A percentile compares a stretch with the other conserved stretches of the same genome.
These are phyloP conservation scores for Prunus yedoensis DNA, from an alignment of 331 rosid genomes.

Conservation along the genomic window DNA sequence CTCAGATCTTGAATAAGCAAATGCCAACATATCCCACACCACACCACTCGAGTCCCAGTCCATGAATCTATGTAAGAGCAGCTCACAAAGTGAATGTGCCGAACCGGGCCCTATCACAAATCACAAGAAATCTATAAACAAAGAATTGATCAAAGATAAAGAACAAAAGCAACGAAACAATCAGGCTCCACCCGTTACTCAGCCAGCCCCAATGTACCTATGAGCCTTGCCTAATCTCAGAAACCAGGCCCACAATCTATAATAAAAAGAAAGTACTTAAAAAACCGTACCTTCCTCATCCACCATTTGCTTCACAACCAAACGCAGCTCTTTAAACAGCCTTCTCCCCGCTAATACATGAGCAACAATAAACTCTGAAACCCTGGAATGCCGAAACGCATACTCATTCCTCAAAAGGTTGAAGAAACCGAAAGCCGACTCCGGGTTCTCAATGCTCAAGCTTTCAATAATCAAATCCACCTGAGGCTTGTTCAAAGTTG, in stretches of 20 bases:
- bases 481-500: slow-evolving; percentile 33
- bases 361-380: slow-evolving; percentile 29
- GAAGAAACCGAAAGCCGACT: slow-evolving; percentile 41
- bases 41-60: slow-evolving; percentile 39
- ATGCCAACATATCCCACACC: slow-evolving; percentile 56
- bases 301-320: slow-evolving; percentile 35
- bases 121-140: slow-evolving; percentile 10
- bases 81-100: slow-evolving; percentile 43
- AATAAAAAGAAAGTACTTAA: neutral
- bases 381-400: slow-evolving; percentile 40
- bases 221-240: neutral
- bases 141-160: slow-evolving; percentile 2
- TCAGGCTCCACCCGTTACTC: neutral
- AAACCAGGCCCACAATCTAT: neutral
- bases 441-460: slow-evolving; percentile 37
- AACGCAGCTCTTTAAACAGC: slow-evolving; percentile 39
- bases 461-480: slow-evolving; percentile 36
- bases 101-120: slow-evolving; percentile 46
- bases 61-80: slow-evolving; percentile 40
- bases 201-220: neutral
- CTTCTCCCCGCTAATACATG: slow-evolving; percentile 37
- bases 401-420: slow-evolving; percentile 31
- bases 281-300: slow-evolving; percentile 39
- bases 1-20: slow-evolving; percentile 37
- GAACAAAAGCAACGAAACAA: neutral